Conservation (phyloP, 257 asterid genomes). For the Solanum paucissectum region DNA sequence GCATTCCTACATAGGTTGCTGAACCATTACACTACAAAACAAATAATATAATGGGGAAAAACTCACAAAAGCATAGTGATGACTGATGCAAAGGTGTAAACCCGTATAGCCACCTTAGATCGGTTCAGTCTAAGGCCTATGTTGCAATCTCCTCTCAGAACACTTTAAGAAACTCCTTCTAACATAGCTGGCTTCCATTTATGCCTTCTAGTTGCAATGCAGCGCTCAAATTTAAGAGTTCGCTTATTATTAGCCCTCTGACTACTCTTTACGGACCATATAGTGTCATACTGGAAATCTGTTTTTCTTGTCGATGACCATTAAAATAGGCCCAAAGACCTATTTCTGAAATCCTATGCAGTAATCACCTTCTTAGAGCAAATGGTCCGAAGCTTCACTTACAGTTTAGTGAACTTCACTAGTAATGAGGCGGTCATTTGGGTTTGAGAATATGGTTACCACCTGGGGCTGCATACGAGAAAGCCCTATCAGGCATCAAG, state of each 20-base stretch:
- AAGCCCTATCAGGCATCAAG: slow-evolving; percentile 78
- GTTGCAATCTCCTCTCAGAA: neutral
- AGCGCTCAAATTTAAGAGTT: neutral
- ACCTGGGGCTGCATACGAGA: slow-evolving; percentile 68
- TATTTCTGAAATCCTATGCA: slow-evolving; percentile 70
- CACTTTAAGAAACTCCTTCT: neutral
- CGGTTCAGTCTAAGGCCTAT: neutral
- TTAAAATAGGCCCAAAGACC: slow-evolving; percentile 64
- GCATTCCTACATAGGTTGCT: neutral
- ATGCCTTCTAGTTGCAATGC: neutral
- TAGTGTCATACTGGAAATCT: slow-evolving; percentile 78
- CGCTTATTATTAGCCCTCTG: slow-evolving; percentile 63
- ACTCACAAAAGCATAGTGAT: neutral
- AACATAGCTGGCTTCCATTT: neutral
- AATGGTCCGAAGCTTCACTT: slow-evolving; percentile 78
- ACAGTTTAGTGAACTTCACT: slow-evolving; percentile 24
- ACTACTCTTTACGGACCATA: slow-evolving; percentile 89
- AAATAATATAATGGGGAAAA: neutral
- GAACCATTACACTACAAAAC: neutral
- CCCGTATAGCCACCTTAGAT: neutral
- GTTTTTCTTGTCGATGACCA: slow-evolving; percentile 75
- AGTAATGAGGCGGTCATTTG: slow-evolving; percentile 76
- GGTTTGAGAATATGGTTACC: slow-evolving; percentile 92
- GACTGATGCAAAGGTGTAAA: neutral
- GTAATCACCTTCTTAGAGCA: slow-evolving; percentile 87